Percentiles rank a stretch among this genome's conserved stretches.
phyloP scores from a whole-genome alignment of 495 filamentous ascomycete species.

The Talaromyces stipitatus region DNA sequence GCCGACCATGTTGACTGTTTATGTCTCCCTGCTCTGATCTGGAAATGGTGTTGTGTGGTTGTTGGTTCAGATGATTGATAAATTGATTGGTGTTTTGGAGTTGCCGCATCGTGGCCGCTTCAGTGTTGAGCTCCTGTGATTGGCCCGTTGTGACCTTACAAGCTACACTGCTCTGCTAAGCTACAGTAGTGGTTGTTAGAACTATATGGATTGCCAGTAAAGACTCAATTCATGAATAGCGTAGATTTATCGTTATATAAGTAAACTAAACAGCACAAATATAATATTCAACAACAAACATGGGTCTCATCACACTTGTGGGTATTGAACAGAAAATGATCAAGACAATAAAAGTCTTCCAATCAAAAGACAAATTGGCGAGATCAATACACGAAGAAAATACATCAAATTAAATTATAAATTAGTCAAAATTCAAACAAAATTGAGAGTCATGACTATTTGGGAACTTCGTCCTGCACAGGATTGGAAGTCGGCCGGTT shows the following conservation, averaged over 20 bases:
- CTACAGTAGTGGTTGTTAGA: neutral
- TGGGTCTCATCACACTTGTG: constrained; percentile 5
- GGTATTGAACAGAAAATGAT: constrained; percentile 7
- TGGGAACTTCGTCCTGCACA: neutral
- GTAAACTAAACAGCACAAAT: neutral
- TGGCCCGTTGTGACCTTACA: neutral
- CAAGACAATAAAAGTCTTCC: neutral
- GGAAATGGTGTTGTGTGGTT: neutral
- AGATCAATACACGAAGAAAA: neutral
- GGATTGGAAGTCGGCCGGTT: constrained; percentile 14
- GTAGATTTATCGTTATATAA: neutral
- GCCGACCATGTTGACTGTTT: constrained; percentile 33
- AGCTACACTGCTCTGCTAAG: neutral
- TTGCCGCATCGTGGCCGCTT: constrained; percentile 8
- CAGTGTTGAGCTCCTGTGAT: constrained; percentile 1
- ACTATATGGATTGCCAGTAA: neutral
- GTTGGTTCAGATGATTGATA: neutral
- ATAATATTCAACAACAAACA: constrained; percentile 4
- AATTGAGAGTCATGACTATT: neutral
- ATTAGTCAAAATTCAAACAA: neutral
- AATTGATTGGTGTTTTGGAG: neutral
- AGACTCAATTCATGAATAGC: neutral
- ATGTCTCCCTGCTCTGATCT: neutral
- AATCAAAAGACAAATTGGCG: neutral
- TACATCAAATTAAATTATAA: neutral